Evolutionary conservation across 306 rosid species (phyloP).

Genomic region (Prunus campanulata): DNA sequence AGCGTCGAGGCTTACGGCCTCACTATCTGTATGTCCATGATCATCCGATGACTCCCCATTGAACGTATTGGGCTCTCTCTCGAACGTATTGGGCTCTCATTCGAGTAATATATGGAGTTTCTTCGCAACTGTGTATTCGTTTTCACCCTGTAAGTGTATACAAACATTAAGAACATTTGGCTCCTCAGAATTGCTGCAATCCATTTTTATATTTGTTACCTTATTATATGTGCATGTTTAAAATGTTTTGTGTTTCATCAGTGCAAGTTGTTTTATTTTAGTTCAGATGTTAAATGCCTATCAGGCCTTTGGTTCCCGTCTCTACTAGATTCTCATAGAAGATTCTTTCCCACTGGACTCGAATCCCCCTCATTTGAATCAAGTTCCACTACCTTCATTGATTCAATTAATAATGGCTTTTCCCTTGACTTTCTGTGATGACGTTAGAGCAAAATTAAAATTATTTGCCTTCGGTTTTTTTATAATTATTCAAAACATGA

Average conservation of each 20-base stretch:
- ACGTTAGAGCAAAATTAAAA: neutral
- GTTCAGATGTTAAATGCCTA: neutral
- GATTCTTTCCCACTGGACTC: neutral
- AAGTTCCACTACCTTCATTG: neutral
- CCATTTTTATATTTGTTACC: neutral
- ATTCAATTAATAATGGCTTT: neutral
- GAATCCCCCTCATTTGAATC: neutral
- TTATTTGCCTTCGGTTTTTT: neutral
- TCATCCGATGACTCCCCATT: too few species aligned
- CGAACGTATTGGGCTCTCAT: slow-evolving; percentile 11
- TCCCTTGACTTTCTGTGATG: neutral
- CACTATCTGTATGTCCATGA: slow-evolving; percentile 33
- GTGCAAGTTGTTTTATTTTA: neutral
- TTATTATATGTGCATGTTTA: neutral
- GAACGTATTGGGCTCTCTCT: too few species aligned
- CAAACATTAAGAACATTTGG: neutral
- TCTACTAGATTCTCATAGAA: neutral
- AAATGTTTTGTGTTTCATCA: neutral
- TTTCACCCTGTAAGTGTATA: slow-evolving; percentile 91
- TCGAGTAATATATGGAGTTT: slow-evolving; percentile 95
- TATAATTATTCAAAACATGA: slow-evolving; percentile 5
- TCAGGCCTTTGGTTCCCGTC: neutral
- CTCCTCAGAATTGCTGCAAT: neutral
- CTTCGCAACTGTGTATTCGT: slow-evolving; percentile 86
- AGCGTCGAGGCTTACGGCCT: too few species aligned